Conservation (phyloP, 306 rosid genomes). For the Ziziphus jujuba region DNA sequence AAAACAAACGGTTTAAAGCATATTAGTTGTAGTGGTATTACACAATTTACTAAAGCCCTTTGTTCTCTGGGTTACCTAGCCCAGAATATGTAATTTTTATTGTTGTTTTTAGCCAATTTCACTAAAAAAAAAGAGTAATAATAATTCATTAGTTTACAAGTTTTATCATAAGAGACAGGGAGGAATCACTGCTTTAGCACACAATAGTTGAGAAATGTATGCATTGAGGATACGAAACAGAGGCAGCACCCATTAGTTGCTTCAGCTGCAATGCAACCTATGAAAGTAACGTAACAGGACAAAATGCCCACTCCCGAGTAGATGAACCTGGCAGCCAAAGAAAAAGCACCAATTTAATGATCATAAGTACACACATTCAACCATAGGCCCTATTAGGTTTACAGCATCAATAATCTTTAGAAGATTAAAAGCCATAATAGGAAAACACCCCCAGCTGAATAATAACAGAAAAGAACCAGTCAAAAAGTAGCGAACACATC, state of each 20-base stretch:
- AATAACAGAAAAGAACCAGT: constrained; percentile 10
- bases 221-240: constrained; percentile 81
- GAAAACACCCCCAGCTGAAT: not conserved
- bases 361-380: not conserved
- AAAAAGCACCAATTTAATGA: constrained; percentile 12
- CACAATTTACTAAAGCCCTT: too few relatives aligned
- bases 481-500: not conserved
- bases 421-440: not conserved
- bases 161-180: not conserved
- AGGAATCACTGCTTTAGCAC: constrained; percentile 7
- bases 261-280: constrained; percentile 93
- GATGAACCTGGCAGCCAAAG: constrained; percentile 71
- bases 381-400: not conserved
- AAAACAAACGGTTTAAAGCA: too few relatives aligned
- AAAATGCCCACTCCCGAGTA: constrained; percentile 80
- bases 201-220: constrained; percentile 10
- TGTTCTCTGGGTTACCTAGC: not conserved
- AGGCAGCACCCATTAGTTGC: constrained; percentile 79
- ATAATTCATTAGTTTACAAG: too few relatives aligned
- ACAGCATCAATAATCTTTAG: constrained; percentile 5
- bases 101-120: too few relatives aligned
- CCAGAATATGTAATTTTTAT: too few relatives aligned
- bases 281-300: constrained; percentile 61
- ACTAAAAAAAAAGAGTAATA: not conserved
- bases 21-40: too few relatives aligned